Base-by-base conservation (phyloP, 2,329 filamentous ascomycete genomes). In the Alternaria incomplexa region DNA sequence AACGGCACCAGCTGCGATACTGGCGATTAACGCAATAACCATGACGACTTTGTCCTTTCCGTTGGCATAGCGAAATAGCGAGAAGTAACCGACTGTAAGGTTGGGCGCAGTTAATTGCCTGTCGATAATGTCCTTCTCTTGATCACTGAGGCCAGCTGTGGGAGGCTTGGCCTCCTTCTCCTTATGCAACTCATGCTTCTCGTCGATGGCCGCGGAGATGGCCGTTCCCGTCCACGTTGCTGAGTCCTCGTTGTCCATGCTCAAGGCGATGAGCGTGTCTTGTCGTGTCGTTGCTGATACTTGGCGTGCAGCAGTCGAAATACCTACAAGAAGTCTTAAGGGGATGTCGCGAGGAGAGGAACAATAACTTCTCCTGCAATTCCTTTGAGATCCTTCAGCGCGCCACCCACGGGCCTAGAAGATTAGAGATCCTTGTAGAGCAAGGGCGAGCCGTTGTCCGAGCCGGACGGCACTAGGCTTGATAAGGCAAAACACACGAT, bases 1-100 rank as follows among this genome's bases (percentile, higher is more conserved):
- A 8, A 90, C 90, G 58, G 91, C 91, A 63, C 93, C 92, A 17
- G 88, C 90, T 32, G 85, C 88, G 67, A 94, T 91, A 66, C 91
- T 86, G 61, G 87, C 87, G 57, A 95, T 71, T 26, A 83, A 76
- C 54, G 89, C 87, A 58, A 92, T 79, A 11, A 71, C 55, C 75
- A 84, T 82, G 59, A 84, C 78, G 3, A 79, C 15, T 7, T 76
- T 62, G 43, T 84, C 81, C 48, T 76, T 80, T 15, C 66, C 74
- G 9, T 77, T 82, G 5, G 82, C 81, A 75, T 84, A 84, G 32
- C 82, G 80, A 69, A 82, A 84, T 7, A 85, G 60, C 68, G 80
- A 72, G 74, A 84, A 68, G 79, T 83, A 84, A 3, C 78, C 78
- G 47, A 85, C 77, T 48, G 80, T 81, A 40, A 81, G 72, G 2